Evolutionary conservation across 1,284 basidiomycete species (phyloP).

Genomic region (Psilocybe mexicana): DNA sequence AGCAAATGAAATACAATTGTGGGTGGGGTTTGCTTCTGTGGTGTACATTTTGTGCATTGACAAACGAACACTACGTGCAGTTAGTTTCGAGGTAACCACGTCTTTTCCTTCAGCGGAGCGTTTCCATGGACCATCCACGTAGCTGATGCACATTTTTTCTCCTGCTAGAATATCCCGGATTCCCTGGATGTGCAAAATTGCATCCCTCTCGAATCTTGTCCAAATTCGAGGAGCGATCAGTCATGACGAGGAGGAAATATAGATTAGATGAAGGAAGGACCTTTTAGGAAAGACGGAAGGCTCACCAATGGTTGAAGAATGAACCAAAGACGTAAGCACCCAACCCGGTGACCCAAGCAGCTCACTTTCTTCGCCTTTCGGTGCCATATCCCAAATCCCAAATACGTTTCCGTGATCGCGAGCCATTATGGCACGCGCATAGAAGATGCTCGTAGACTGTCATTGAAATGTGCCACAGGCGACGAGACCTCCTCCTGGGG

Average conservation of each 20-base stretch:
- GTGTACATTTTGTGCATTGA: slow-evolving; percentile 42
- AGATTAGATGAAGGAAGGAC: slow-evolving; percentile 1
- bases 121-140: slow-evolving; percentile 36
- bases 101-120: slow-evolving; percentile 32
- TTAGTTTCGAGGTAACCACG: slow-evolving; percentile 38
- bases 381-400: slow-evolving; percentile 58
- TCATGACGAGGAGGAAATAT: background rate
- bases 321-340: slow-evolving; percentile 59
- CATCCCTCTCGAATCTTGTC: slow-evolving; percentile 48
- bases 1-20: background rate
- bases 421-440: slow-evolving; percentile 51
- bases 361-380: slow-evolving; percentile 50
- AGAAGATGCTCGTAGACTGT: slow-evolving; percentile 31
- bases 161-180: slow-evolving; percentile 34
- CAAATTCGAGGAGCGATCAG: slow-evolving; percentile 63
- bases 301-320: slow-evolving; percentile 66
- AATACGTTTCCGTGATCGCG: slow-evolving; percentile 68
- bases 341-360: slow-evolving; percentile 54
- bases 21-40: too few relatives aligned
- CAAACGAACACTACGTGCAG: slow-evolving; percentile 55
- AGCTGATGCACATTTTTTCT: slow-evolving; percentile 61
- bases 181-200: slow-evolving; percentile 50
- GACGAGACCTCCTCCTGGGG: background rate
- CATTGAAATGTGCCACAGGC: slow-evolving; percentile 1
- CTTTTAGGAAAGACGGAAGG: background rate